Evolutionary conservation across 2,329 filamentous ascomycete species (phyloP).

Genomic region (Arachnopeziza araneosa): DNA sequence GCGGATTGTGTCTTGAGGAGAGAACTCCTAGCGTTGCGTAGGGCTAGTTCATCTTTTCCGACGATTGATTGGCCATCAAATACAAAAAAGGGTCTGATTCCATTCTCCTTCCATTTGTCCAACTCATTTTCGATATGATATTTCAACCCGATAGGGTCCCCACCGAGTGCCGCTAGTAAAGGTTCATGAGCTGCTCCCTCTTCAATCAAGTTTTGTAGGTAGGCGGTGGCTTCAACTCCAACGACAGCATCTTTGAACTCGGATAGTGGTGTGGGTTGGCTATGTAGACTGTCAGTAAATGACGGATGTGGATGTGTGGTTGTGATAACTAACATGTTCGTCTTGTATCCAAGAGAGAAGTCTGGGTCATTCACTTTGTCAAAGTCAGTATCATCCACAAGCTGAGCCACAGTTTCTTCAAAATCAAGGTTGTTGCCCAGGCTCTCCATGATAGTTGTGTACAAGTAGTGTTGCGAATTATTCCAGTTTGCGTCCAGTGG

Average conservation of each 20-base stretch:
- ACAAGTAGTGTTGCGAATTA: not conserved
- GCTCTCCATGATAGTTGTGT: not conserved
- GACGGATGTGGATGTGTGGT: not conserved
- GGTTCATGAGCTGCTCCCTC: constrained; percentile 71
- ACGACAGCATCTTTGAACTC: constrained; percentile 51
- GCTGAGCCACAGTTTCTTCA: not conserved
- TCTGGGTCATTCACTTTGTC: constrained; percentile 3
- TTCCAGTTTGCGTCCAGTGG: not conserved
- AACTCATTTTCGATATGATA: constrained; percentile 72
- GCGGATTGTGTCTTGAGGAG: constrained; percentile 69
- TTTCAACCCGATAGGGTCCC: constrained; percentile 74
- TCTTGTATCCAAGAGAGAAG: constrained; percentile 3
- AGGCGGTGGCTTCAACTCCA: constrained; percentile 86
- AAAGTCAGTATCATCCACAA: not conserved
- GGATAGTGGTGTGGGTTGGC: not conserved
- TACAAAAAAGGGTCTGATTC: constrained; percentile 78
- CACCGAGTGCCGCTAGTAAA: constrained; percentile 82
- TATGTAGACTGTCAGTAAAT: not conserved
- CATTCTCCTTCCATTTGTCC: constrained; percentile 61
- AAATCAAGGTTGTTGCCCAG: not conserved
- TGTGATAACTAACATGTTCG: not conserved
- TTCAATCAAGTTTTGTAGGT: constrained; percentile 73
- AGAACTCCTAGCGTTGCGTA: constrained; percentile 59
- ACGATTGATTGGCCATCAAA: constrained; percentile 84
- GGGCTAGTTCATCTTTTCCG: constrained; percentile 65